These are phyloP conservation scores for Hawksworthiomyces lignivorus DNA, from an alignment of 2,329 filamentous ascomycete species.

Conservation along the genomic window DNA sequence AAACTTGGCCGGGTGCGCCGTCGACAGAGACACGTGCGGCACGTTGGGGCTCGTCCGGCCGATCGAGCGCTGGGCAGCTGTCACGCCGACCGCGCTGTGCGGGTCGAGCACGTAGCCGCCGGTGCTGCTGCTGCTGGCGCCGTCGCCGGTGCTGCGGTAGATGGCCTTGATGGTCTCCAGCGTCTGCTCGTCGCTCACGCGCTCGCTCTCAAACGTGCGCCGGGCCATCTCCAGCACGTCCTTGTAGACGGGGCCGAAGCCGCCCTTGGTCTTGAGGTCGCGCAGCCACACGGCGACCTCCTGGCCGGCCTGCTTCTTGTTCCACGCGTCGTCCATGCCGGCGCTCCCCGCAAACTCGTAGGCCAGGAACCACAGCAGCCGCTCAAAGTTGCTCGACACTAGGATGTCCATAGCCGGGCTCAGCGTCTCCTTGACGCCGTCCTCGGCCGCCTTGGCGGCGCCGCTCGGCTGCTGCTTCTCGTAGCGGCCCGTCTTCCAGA, in stretches of 20 bases:
- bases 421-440: conserved; percentile 79
- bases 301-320: conserved; percentile 62
- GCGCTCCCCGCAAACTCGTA: conserved; percentile 53
- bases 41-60: conserved; percentile 42
- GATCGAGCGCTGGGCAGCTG: conserved; percentile 65
- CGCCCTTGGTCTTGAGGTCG: conserved; percentile 71
- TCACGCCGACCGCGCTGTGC: conserved; percentile 81
- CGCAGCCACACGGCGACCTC: conserved; percentile 72
- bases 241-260: conserved; percentile 69
- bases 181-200: conserved; percentile 59
- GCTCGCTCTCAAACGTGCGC: conserved; percentile 73
- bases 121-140: background rate
- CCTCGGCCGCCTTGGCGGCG: conserved; percentile 46
- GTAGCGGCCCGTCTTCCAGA: conserved; percentile 85
- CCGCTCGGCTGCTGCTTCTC: conserved; percentile 51
- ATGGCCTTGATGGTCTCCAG: conserved; percentile 55
- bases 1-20: conserved; percentile 95
- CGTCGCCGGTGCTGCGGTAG: conserved; percentile 33
- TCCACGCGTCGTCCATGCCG: conserved; percentile 58
- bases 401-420: conserved; percentile 97
- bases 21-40: conserved; percentile 78
- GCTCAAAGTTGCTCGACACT: conserved; percentile 93
- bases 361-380: conserved; percentile 86
- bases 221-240: conserved; percentile 65
- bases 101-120: conserved; percentile 75